Percentiles rank a stretch among this genome's conserved stretches.
These are phyloP conservation scores for Paraconiothyrium sp. DNA, from an alignment of 2,329 filamentous ascomycete genomes.

Conservation along the genomic window DNA sequence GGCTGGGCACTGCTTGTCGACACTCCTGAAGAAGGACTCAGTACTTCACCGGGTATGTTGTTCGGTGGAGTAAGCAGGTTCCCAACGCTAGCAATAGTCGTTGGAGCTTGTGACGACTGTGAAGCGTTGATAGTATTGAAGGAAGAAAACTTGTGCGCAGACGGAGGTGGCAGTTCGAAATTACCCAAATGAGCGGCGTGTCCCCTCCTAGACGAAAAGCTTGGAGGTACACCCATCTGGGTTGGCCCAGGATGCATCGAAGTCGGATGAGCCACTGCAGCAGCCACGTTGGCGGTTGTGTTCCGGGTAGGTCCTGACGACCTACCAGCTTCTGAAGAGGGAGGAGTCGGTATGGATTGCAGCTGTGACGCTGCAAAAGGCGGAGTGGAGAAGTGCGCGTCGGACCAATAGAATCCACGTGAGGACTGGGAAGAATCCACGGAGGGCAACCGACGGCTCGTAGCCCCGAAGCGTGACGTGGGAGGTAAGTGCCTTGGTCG, in stretches of 20 bases:
- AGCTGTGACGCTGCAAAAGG: constrained; percentile 51
- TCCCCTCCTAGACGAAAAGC: constrained; percentile 75
- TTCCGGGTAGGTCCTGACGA: constrained; percentile 52
- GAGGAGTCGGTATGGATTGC: constrained; percentile 52
- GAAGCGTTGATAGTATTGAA: constrained; percentile 51
- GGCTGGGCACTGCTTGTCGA: constrained; percentile 68
- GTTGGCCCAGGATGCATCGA: constrained; percentile 71
- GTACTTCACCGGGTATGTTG: constrained; percentile 67
- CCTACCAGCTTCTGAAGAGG: constrained; percentile 53
- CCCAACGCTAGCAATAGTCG: constrained; percentile 63
- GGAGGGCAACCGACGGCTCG: constrained; percentile 52
- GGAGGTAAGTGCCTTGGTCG: constrained; percentile 37
- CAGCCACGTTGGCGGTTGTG: constrained; percentile 68
- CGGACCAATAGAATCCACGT: constrained; percentile 61
- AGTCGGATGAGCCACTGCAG: constrained; percentile 67
- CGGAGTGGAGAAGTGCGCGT: constrained; percentile 49
- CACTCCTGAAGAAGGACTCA: constrained; percentile 70
- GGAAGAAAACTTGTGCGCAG: constrained; percentile 64
- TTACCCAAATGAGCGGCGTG: constrained; percentile 73
- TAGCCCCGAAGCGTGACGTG: constrained; percentile 43
- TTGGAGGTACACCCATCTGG: constrained; percentile 68
- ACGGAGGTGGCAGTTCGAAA: constrained; percentile 72
- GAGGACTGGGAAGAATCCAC: constrained; percentile 60
- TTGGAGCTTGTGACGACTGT: constrained; percentile 59
- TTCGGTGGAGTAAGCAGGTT: constrained; percentile 71